Base-by-base conservation (phyloP, 2,329 filamentous ascomycete genomes). In the Uncinocarpus reesii region DNA sequence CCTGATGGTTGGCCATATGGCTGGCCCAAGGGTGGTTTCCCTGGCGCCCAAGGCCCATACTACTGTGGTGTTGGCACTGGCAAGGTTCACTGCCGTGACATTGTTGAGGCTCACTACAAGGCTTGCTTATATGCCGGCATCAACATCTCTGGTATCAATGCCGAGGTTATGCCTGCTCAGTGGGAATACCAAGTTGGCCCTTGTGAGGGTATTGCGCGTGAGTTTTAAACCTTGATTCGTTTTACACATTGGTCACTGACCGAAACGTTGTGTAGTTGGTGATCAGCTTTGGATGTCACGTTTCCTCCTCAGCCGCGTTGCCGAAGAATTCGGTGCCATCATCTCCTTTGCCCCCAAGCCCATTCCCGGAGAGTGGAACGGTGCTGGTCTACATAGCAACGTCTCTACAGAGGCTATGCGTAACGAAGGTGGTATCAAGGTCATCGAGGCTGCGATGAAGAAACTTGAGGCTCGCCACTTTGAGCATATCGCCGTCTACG, bases 161-260 rank as follows among this genome's bases (percentile, higher is more conserved):
- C 92, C 57, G 92, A 98, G 78, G 92, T 98, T 64, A 94, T 95
- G 86, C 85, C 88, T 55, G 88, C 85, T 52, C 90, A 95, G 72
- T 96, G 90, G 90, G 90, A 96, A 70, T 95, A 86, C 81, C 90
- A 95, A 68, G 86, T 95, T 61, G 90, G 90, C 50, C 90, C 90
- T 55, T 94, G 86, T 71, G 70, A 74, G 47, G 90, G 88, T 55
- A 95, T 95, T 61, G 75, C 82, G 66, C 84, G 83, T 86, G 69
- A 72, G 80, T 75, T 46, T 28, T 32, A 16, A 2, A 2, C 16
- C 23, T 18, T 26, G 13, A 18, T 3, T 24, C 3, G 10, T 35
- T 40, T 31, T 18, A n/a, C 29, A n/a, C 21, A 7, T 28, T 50
- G 24, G 36, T 34, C 26, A 48, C 20, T 21, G 35, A 47, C 10